Evolutionary conservation across 441 rosid species (phyloP), one percentile per base, ranked within the genome.

Genomic region (Erodium texanum): DNA sequence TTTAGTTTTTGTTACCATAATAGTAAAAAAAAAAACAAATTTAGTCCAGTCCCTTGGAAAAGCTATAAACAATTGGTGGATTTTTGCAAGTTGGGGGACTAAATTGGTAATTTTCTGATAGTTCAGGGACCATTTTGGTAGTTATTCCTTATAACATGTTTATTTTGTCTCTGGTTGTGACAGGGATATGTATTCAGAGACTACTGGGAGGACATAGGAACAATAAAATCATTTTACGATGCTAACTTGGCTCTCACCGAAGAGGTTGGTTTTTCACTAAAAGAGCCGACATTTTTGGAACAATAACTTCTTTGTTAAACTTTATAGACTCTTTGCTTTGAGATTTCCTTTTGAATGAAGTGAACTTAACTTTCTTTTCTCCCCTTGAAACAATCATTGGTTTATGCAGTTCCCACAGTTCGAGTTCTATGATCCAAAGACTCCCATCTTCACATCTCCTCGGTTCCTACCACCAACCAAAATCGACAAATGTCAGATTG

Each of bases 151-250:
- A 1, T 41, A 41, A 41, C 15, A 41, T 41, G 12, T 41, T 41
- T 54, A 19, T 19, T 54, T 54, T 7, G 2, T 54, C 11, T 18
- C 11, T 52, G 59, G 20, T 52, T 18, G 12, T 54, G 61, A 18
- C 83, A 92, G 96, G 92, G 83, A 62, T 92, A 87, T 73, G 62
- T 83, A 10, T 92, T 86, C 75, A 79, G 82, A 77, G 98, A 92
- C 78, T 92, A 92, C 71, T 92, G 96, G 96, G 98, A 92, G 73
- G 98, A 92, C 65, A 92, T 92, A 7, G 98, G 98, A 76, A 92
- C 98, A 19, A 85, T 92, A 64, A 84, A 77, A 76, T 74, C 95
- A 68, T 92, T 92, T 73, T 89, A 88, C 24, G 92, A 92, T 77
- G 96, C 96, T 68, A 92, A 92, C 80, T 73, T 92, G 72, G 98